phyloP scores from a whole-genome alignment of 164 flowering plant genomes.

The Stephania cephalantha region DNA sequence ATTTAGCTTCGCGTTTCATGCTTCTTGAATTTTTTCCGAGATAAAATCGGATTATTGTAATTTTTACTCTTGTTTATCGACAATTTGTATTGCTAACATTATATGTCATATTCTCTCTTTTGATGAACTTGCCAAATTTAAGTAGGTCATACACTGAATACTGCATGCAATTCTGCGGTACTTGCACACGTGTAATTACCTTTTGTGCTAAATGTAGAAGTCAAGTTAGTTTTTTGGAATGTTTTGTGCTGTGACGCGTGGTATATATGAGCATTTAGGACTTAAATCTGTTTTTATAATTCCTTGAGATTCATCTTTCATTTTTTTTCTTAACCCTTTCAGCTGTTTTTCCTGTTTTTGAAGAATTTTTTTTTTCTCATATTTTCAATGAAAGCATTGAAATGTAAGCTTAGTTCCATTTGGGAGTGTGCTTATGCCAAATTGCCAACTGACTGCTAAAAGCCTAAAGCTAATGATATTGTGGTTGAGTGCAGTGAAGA shows the following conservation, averaged over 20 bases:
- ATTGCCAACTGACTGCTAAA: background rate
- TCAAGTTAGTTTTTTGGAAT: background rate
- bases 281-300: background rate
- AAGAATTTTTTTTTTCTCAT: background rate
- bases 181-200: background rate
- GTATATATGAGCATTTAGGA: background rate
- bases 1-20: too few relatives aligned
- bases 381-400: background rate
- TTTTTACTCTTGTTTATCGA: background rate
- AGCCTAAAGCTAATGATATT: conserved; percentile 9
- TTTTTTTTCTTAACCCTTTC: background rate
- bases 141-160: background rate
- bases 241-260: background rate
- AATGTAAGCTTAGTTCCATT: conserved; percentile 1
- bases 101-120: background rate
- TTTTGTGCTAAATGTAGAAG: background rate
- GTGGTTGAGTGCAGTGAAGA: conserved; percentile 63
- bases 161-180: background rate
- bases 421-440: background rate
- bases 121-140: background rate
- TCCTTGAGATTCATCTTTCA: background rate
- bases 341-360: background rate
- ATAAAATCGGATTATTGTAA: too few relatives aligned
- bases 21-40: too few relatives aligned
- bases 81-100: background rate